A percentile compares a stretch with the other conserved stretches of the same genome.
Evolutionary conservation across 2,329 filamentous ascomycete genomes (phyloP).

Genomic region (Ustulina deusta): DNA sequence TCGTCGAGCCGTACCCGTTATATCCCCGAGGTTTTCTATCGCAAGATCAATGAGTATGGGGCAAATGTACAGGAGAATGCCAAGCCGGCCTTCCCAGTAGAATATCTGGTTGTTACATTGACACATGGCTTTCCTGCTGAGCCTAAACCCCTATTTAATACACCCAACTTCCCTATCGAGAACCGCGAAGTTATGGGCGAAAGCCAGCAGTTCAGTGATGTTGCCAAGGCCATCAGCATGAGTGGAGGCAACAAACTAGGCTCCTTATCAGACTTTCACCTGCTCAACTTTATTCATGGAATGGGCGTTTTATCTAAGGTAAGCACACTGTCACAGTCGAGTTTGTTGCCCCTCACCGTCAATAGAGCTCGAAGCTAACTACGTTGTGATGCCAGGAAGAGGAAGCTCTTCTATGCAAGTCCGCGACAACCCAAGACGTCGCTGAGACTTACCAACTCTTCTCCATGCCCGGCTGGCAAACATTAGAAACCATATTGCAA

Average conservation of each 20-base stretch:
- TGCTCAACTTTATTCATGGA: slow-evolving; percentile 86
- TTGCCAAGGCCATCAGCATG: slow-evolving; percentile 76
- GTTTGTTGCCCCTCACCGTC: slow-evolving; percentile 19
- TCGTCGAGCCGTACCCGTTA: slow-evolving; percentile 79
- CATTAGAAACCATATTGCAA: slow-evolving; percentile 90
- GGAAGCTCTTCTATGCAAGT: slow-evolving; percentile 84
- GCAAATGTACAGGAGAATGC: slow-evolving; percentile 97
- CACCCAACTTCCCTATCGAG: slow-evolving; percentile 85
- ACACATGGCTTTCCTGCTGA: slow-evolving; percentile 94
- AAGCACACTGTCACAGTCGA: slow-evolving; percentile 48
- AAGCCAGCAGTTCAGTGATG: slow-evolving; percentile 79
- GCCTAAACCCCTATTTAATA: slow-evolving; percentile 80
- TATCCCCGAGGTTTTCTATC: slow-evolving; percentile 97
- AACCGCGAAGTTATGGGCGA: slow-evolving; percentile 90
- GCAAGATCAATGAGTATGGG: slow-evolving; percentile 94
- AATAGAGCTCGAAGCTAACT: slow-evolving; percentile 34
- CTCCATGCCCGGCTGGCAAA: slow-evolving; percentile 92
- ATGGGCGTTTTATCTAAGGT: slow-evolving; percentile 90
- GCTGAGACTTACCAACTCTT: slow-evolving; percentile 85
- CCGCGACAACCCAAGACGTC: slow-evolving; percentile 84
- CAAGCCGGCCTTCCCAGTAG: slow-evolving; percentile 94
- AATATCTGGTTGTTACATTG: slow-evolving; percentile 94
- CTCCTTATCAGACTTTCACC: slow-evolving; percentile 89
- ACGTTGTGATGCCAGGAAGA: slow-evolving; percentile 75
- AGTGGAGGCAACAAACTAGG: slow-evolving; percentile 69